Conservation (phyloP, 306 rosid species). For the Mucuna pruriens region DNA sequence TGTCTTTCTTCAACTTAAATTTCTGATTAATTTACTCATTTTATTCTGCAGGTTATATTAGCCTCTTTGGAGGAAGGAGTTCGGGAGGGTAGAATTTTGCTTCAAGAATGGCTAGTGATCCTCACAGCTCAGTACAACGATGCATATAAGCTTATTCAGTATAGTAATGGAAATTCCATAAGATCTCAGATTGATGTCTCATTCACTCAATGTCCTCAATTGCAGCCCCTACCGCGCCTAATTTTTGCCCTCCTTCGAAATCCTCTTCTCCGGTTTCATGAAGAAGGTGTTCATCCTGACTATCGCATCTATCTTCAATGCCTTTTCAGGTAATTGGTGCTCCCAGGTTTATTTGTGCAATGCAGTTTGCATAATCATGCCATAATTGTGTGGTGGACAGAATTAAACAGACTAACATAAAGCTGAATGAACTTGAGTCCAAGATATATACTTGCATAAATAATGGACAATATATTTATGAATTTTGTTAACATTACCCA, state of each 20-base stretch:
- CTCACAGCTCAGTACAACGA: slow-evolving; percentile 93
- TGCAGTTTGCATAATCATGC: slow-evolving; percentile 19
- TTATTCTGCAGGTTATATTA: slow-evolving; percentile 68
- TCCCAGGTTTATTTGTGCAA: slow-evolving; percentile 29
- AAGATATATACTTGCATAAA: not conserved
- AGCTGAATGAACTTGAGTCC: slow-evolving; percentile 33
- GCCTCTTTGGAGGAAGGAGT: slow-evolving; percentile 97
- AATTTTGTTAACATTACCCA: not conserved
- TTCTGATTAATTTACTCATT: not conserved
- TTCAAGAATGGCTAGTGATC: slow-evolving; percentile 98
- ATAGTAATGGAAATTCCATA: slow-evolving; percentile 65
- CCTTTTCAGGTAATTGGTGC: slow-evolving; percentile 76
- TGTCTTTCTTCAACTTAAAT: slow-evolving; percentile 30
- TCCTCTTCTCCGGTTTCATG: slow-evolving; percentile 92
- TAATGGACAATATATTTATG: not conserved
- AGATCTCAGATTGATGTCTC: slow-evolving; percentile 81
- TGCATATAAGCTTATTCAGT: slow-evolving; percentile 71
- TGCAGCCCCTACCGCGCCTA: slow-evolving; percentile 84
- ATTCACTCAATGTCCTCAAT: slow-evolving; percentile 91
- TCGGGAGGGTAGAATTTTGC: slow-evolving; percentile 92
- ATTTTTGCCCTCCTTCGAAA: slow-evolving; percentile 92
- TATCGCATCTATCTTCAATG: slow-evolving; percentile 93
- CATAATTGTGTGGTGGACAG: not conserved
- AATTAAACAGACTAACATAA: slow-evolving; percentile 1
- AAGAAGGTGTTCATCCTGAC: slow-evolving; percentile 98